Conservation (phyloP, 1,284 basidiomycete species). For the Pseudozyma tsukubaensis region DNA sequence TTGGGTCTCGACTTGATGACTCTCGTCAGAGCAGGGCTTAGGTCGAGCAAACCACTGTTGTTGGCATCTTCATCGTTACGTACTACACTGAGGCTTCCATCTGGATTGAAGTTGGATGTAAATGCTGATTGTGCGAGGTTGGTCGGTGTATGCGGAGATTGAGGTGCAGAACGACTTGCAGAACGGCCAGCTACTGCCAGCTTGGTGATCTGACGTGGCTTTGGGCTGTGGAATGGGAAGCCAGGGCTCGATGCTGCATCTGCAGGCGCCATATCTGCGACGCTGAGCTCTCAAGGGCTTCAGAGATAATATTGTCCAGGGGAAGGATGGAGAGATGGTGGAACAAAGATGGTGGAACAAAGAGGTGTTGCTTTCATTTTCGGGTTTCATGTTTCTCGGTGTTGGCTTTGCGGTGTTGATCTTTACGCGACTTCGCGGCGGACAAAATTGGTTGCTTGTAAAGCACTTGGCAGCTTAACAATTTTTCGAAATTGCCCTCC, state of each 20-base stretch:
- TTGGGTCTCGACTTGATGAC: conserved; percentile 27
- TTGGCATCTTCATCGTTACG: conserved; percentile 65
- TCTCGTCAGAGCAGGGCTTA: conserved; percentile 52
- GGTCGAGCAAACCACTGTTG: conserved; percentile 63
- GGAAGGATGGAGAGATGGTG: not conserved
- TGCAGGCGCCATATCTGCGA: conserved; percentile 24
- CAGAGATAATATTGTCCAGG: no score
- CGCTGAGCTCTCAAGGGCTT: no score
- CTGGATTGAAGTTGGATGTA: conserved; percentile 34
- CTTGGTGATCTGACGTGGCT: conserved; percentile 39
- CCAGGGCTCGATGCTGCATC: conserved; percentile 29
- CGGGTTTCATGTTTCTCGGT: not conserved
- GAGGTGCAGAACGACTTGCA: conserved; percentile 27
- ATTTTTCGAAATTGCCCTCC: no score
- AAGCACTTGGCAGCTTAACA: no score
- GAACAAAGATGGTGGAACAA: not conserved
- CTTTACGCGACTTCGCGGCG: conserved; percentile 16
- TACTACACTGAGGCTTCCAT: conserved; percentile 64
- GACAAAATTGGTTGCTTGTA: not conserved
- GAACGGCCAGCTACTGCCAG: conserved; percentile 27
- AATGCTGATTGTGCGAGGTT: conserved; percentile 12
- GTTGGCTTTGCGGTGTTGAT: conserved; percentile 6
- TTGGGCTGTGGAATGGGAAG: conserved; percentile 31
- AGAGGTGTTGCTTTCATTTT: conserved; percentile 5
- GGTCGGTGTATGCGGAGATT: conserved; percentile 41